Base-by-base conservation (phyloP, 108 stramenopile species). In the Epithemia pelagica region DNA sequence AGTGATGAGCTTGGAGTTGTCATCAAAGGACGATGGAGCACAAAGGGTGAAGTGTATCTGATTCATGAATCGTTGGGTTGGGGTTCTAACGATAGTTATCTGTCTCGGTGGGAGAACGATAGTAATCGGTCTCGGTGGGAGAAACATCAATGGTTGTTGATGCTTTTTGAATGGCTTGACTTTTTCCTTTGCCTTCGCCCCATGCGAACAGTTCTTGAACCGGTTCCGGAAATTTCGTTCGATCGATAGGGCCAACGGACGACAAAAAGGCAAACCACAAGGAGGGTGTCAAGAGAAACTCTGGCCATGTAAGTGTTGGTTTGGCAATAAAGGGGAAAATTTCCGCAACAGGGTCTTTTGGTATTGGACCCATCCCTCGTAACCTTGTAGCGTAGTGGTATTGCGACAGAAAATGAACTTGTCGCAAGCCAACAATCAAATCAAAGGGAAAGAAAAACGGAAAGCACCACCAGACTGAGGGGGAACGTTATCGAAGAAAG, bases 401-500 rank as follows among this genome's bases (percentile, higher is more conserved):
- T 58, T 78, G 62, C 0, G 71, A 64, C 51, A 78, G 46, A 55
- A 74, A 78, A 60, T 78, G 72, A 15, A 78, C 72, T 53, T 78
- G 78, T 27, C 78, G 64, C 51, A 78, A 58, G 29, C 78, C 78
- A 52, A 78, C 78, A 51, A 78, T 73, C 18, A 78, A 27, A 54
- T 71, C 70, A 53, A 78, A 73, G 22, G 78, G 78, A 28, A 76
- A 71, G 59, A 76, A 76, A 23, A 76, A 52, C 27, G 75, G 75
- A 2, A 76, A 52, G 52, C 70, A 67, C 75, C 75, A 76, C 70
- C 75, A 76, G 2, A 66, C 60, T 28, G 27, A 28, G 15, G 7
- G 26, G 5, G 56, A 5, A 21, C 21, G 56, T 58, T 7, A 46
- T n/a, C n/a, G n/a, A n/a, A n/a, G n/a, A n/a, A n/a, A n/a, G n/a